These are phyloP conservation scores for Parsonsia alboflavescens DNA, from an alignment of 257 asterid genomes.

Conservation along the genomic window DNA sequence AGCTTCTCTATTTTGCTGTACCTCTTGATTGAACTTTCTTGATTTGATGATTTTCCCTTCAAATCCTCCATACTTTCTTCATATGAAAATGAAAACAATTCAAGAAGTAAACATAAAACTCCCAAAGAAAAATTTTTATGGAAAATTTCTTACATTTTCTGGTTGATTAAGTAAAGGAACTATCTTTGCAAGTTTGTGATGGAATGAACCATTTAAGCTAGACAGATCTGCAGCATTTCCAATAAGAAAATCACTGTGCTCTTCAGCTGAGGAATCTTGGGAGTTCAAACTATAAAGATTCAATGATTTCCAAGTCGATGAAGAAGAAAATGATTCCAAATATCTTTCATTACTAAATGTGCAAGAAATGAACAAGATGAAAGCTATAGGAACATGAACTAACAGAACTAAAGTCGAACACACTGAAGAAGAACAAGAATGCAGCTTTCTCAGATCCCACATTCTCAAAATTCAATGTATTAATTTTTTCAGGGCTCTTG, in stretches of 20 bases:
- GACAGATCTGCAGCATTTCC: constrained; percentile 7
- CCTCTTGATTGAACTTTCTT: constrained; percentile 1
- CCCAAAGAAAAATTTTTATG: background rate
- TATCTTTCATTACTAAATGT: constrained; percentile 14
- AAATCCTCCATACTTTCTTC: constrained; percentile 1
- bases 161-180: constrained; percentile 7
- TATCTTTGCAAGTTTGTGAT: constrained; percentile 10
- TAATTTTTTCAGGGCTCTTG: background rate
- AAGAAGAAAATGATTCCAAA: constrained; percentile 18
- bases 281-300: constrained; percentile 19
- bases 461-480: constrained; percentile 9
- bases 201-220: constrained; percentile 14
- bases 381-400: constrained; percentile 26
- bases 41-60: background rate
- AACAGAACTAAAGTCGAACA: constrained; percentile 18
- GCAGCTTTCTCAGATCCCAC: constrained; percentile 29
- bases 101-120: background rate
- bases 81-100: background rate
- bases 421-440: constrained; percentile 10
- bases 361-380: constrained; percentile 21
- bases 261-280: constrained; percentile 13
- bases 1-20: constrained; percentile 28
- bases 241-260: constrained; percentile 7
- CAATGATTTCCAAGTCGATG: constrained; percentile 23
- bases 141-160: constrained; percentile 7